phyloP scores from a whole-genome alignment of 2,329 filamentous ascomycete genomes.

The Hyphodiscus sp. region DNA sequence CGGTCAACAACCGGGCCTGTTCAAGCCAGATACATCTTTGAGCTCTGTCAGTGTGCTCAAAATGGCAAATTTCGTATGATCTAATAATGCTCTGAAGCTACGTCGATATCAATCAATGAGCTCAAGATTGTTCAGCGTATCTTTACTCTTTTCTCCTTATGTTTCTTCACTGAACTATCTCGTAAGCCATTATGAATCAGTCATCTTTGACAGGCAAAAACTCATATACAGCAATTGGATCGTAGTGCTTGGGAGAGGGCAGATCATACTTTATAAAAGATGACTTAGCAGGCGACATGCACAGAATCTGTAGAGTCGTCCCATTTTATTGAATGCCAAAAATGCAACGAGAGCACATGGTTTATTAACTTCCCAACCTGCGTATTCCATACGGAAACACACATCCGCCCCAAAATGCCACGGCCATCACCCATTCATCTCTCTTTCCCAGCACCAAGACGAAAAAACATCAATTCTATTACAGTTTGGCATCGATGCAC shows the following conservation, averaged over 20 bases:
- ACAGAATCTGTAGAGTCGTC: constrained; percentile 2
- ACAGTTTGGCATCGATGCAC: constrained; percentile 17
- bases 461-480: constrained; percentile 25
- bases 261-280: constrained; percentile 3
- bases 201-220: constrained; percentile 8
- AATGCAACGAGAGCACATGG: constrained; percentile 13
- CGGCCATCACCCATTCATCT: not conserved
- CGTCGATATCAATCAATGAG: too few relatives aligned
- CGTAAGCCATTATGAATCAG: not conserved
- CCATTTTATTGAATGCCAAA: constrained; percentile 3
- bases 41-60: too few relatives aligned
- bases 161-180: too few relatives aligned
- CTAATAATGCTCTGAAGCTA: too few relatives aligned
- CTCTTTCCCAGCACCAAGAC: constrained; percentile 1
- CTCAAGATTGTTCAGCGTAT: too few relatives aligned
- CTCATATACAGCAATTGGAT: constrained; percentile 19
- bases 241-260: constrained; percentile 2
- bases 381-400: constrained; percentile 21
- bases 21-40: too few relatives aligned
- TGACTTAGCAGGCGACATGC: not conserved
- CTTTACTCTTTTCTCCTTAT: too few relatives aligned
- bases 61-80: too few relatives aligned
- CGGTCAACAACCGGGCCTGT: too few relatives aligned
- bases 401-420: constrained; percentile 1
- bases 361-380: constrained; percentile 21